Base-by-base conservation (phyloP, 2,329 filamentous ascomycete genomes). In the Clarireedia sp. region DNA sequence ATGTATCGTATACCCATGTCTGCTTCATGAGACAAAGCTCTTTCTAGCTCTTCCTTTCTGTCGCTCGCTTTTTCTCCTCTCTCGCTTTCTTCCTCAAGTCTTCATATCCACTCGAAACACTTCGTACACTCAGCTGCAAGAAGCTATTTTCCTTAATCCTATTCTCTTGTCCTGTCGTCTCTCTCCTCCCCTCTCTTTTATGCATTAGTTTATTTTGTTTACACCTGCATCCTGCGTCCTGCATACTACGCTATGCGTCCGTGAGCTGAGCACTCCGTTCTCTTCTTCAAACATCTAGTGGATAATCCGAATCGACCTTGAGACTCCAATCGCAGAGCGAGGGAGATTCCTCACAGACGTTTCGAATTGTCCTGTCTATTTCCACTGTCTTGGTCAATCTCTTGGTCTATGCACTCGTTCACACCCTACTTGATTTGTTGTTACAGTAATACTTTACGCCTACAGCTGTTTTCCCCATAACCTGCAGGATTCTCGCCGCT, bases 301-400 rank as follows among this genome's bases (percentile, higher is more conserved):
- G 24, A 29, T 47, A 55, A 50, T 44, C 50, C 37, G 26, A 50
- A 50, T 48, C 46, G 37, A 26, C 38, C 46, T 54, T 26, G 51
- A 54, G 51, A 54, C 51, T 48, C 51, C 16, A 36, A 38, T 54
- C 51, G 43, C 38, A 24, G 51, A 48, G 51, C 51, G 33, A 54
- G 24, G 23, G 43, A 37, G 50, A 54, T 54, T 24, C 56, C 50
- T 49, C 51, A 58, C 38, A 45, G 53, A 43, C 56, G 62, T 64
- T 67, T 66, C 65, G 60, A 53, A 44, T 59, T 55, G 47, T 56
- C 60, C 51, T 46, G 38, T 47, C 59, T 60, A 54, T 51, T 48
- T 24, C 62, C 59, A 49, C 54, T 63, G 61, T 64, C 56, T 65
- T 64, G 61, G 63, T 56, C 57, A 33, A 40, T 54, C 12, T 41